Evolutionary conservation across 2,329 filamentous ascomycete species (phyloP), one percentile per base, ranked within the genome.

Genomic region (Dothideomycetes sp.): DNA sequence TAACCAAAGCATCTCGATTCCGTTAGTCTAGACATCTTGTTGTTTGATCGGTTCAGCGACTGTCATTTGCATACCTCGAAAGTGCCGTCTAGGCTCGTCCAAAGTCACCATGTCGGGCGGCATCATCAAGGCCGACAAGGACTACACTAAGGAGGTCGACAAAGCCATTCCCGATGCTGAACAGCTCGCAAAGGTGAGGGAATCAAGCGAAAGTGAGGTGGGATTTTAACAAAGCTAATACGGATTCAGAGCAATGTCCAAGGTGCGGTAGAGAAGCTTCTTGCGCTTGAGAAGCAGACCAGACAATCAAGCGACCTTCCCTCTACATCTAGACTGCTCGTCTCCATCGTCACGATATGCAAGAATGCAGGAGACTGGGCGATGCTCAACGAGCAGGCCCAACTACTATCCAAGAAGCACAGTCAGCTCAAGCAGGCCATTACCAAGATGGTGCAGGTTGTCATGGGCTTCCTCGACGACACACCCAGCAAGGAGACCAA

Each of bases 341-440:
- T 94, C 57, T 72, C 80, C 47, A 91, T 98, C 61, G 85, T 94
- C 60, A 94, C 85, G 58, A 78, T 96, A 70, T 89, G 86, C 70
- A 96, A 95, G 66, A 74, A 94, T 62, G 79, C 84, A 15, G 81
- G 81, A 51, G 87, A 98, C 62, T 98, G 91, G 91, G 80, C 78
- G 61, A 69, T 95, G 56, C 75, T 98, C 66, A 96, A 94, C 61
- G 91, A 98, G 67, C 91, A 98, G 68, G 85, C 94, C 47, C 73
- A 94, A 54, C 73, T 95, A 48, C 73, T 98, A 42, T 96, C 91
- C 49, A 98, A 98, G 79, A 98, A 98, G 72, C 91, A 98, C 83
- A 85, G 88, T 54, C 91, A 98, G 70, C 87, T 98, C 59, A 98
- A 98, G 67, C 91, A 96, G 66, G 91, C 91, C 57, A 91, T 88